Percentiles rank a stretch among this genome's conserved stretches.
These are phyloP conservation scores for Salix koriyanagi DNA, from an alignment of 345 rosid species.

Conservation along the genomic window DNA sequence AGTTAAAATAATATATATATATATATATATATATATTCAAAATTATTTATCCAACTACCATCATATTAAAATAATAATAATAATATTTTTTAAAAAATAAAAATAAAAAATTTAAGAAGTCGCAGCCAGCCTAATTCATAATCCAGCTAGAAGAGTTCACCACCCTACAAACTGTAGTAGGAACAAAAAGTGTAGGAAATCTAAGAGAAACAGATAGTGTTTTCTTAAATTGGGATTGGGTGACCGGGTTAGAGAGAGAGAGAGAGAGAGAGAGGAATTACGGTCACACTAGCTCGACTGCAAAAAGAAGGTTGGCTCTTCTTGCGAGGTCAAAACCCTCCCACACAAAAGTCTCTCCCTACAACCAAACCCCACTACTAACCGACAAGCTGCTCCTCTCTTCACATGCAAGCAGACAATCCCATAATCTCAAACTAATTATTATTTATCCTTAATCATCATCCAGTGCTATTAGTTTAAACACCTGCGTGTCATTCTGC, in stretches of 20 bases:
- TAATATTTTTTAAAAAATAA: too few species aligned
- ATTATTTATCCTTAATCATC: background rate
- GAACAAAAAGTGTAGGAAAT: slow-evolving; percentile 8
- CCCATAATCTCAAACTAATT: background rate
- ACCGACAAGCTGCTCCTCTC: slow-evolving; percentile 28
- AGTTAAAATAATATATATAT: too few species aligned
- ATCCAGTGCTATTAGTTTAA: background rate
- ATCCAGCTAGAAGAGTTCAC: background rate
- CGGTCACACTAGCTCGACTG: slow-evolving; percentile 16
- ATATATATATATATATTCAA: too few species aligned
- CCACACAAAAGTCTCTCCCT: slow-evolving; percentile 12
- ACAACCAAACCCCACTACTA: slow-evolving; percentile 19
- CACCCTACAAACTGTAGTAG: background rate
- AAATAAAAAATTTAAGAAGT: too few species aligned
- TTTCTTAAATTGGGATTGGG: slow-evolving; percentile 10
- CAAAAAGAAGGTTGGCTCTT: slow-evolving; percentile 25
- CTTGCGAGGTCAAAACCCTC: slow-evolving; percentile 42
- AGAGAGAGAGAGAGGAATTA: background rate
- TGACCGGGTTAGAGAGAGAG: background rate
- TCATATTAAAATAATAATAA: too few species aligned
- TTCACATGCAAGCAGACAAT: slow-evolving; percentile 5
- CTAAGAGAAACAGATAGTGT: slow-evolving; percentile 20
- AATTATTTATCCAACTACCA: too few species aligned
- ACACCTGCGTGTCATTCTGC: background rate
- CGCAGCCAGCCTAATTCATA: too few species aligned